A percentile compares a stretch with the other conserved stretches of the same genome.
These are phyloP conservation scores for Penicillium sp. DNA, from an alignment of 2,329 filamentous ascomycete species.

Conservation along the genomic window DNA sequence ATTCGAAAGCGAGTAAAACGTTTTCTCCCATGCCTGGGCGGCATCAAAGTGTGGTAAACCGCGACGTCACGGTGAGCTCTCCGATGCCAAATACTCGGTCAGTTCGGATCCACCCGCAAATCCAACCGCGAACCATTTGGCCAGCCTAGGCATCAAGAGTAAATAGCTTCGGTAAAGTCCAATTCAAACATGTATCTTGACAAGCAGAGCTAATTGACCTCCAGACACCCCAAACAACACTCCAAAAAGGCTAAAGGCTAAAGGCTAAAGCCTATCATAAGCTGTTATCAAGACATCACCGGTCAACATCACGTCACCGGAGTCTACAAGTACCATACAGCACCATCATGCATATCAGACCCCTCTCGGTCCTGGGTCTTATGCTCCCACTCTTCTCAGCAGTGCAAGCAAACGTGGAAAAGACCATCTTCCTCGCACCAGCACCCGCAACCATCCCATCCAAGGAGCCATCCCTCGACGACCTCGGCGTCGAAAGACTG, in stretches of 20 bases:
- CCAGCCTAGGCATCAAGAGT: background rate
- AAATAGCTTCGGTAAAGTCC: background rate
- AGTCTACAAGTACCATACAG: background rate
- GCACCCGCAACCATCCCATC: constrained; percentile 57
- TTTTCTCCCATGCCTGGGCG: no score
- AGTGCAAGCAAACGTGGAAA: constrained; percentile 76
- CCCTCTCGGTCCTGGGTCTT: constrained; percentile 12
- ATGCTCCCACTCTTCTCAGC: constrained; percentile 19
- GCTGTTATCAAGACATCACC: background rate
- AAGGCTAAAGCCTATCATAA: background rate
- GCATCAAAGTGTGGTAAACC: background rate
- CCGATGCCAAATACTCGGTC: constrained; percentile 2
- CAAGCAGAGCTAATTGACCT: background rate
- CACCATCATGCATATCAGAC: constrained; percentile 14
- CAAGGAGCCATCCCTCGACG: constrained; percentile 57
- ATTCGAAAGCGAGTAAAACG: no score
- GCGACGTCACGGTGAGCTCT: background rate
- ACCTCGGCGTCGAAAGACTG: constrained; percentile 66
- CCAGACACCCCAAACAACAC: background rate
- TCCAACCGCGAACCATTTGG: constrained; percentile 7
- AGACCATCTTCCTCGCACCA: constrained; percentile 82
- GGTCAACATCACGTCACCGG: background rate
- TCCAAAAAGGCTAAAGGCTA: background rate
- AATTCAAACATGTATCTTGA: background rate
- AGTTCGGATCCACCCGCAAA: constrained; percentile 8